Base-by-base conservation (phyloP, 2,329 filamentous ascomycete species). In the Colletotrichum cuscutae region DNA sequence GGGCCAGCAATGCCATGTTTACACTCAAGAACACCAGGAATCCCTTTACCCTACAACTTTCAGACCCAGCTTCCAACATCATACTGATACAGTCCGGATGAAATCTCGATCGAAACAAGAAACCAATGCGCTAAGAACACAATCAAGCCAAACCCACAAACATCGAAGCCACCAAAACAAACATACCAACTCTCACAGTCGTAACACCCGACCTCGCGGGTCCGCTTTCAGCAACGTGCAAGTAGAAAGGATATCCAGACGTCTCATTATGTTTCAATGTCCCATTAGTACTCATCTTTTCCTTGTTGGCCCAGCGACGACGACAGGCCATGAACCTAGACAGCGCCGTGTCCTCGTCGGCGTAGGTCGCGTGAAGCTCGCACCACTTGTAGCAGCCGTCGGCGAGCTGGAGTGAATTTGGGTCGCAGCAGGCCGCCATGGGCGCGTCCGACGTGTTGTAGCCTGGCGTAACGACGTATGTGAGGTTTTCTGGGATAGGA, bases 311-410 rank as follows among this genome's bases (percentile, higher is more conserved):
- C 3, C 1, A 11, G 3, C 11, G 32, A 35, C 32, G 3, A 12
- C 11, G 32, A 35, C 11, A 64, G 3, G 12, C 4, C 6, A n/a
- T 7, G 6, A 64, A 54, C 4, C 11, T 22, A 12, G 12, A 13
- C 13, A 32, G 22, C 42, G 42, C 61, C 13, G 8, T 59, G 12
- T 24, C 9, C n/a, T 22, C 13, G 22, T n/a, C 58, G 12, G 42
- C 35, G 30, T 37, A 37, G 11, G 15, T 64, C 3, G 19, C 22
- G 8, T 49, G 49, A 12, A 64, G 28, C 49, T 64, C 28, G 30
- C 61, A 64, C 61, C 61, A 64, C 28, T 64, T 49, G 49, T 28
- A 64, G 61, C 61, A 64, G 49, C 46, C 13, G 5, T 56, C 30
- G 22, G 24, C n/a, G 30, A 64, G 22, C 4, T 42, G 28, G 6